Evolutionary conservation across 208 protist genomes (phyloP).

Genomic region (Leishmania arabica): DNA sequence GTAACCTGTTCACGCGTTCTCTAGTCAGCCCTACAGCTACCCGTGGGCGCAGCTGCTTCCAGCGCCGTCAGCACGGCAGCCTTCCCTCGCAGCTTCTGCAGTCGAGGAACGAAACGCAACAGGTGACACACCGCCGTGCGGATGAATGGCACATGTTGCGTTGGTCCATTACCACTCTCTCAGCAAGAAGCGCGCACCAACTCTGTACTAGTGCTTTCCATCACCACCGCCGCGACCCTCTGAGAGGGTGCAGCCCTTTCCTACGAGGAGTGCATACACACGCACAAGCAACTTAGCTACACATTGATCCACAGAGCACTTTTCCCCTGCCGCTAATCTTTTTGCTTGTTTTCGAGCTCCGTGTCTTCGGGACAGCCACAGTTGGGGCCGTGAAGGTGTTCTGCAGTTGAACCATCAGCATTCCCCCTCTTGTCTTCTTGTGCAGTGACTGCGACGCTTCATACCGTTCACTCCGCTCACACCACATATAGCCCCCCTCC

Average conservation of each 20-base stretch:
- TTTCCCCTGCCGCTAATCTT: no score
- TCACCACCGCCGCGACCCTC: neutral
- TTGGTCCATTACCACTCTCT: neutral
- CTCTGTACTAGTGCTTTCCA: neutral
- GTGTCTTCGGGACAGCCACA: neutral
- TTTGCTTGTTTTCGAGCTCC: neutral
- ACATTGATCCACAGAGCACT: neutral
- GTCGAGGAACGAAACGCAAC: neutral
- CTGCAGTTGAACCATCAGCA: neutral
- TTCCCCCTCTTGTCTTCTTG: neutral
- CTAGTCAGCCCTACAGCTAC: neutral
- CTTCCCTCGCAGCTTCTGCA: neutral
- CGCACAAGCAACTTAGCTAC: neutral
- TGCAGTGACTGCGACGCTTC: neutral
- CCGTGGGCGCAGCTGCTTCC: neutral
- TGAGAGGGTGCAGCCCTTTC: neutral
- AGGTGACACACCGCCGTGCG: neutral
- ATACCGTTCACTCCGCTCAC: neutral
- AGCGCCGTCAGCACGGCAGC: neutral
- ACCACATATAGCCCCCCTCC: no score
- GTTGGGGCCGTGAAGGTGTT: neutral
- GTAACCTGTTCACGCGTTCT: neutral
- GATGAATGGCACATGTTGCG: neutral
- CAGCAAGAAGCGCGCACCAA: neutral
- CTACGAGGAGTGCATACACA: neutral